Percentiles rank a stretch among this genome's conserved stretches.
Conservation (phyloP, 2,329 filamentous ascomycete species). For the Neofusicoccum kwambonambiense region DNA sequence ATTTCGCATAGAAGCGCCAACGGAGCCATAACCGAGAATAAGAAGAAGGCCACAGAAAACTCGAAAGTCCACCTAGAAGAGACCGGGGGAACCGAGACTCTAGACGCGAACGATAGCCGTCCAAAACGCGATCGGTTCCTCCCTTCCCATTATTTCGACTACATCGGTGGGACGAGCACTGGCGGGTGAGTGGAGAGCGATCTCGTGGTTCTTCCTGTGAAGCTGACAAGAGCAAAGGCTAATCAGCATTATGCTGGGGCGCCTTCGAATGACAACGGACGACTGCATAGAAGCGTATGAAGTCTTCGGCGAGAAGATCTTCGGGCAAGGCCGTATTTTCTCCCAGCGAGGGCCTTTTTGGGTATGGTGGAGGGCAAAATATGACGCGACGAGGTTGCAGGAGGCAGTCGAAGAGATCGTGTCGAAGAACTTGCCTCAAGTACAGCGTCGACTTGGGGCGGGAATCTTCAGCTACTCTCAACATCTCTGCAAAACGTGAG, state of each 20-base stretch:
- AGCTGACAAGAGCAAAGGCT: slow-evolving; percentile 25
- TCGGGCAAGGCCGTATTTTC: slow-evolving; percentile 1
- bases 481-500: slow-evolving; percentile 12
- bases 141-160: slow-evolving; percentile 23
- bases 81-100: too few relatives aligned
- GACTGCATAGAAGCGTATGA: slow-evolving; percentile 35
- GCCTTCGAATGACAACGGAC: slow-evolving; percentile 35
- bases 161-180: slow-evolving; percentile 23
- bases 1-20: too few relatives aligned
- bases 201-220: not conserved
- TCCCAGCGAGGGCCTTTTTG: not conserved
- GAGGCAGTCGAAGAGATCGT: not conserved
- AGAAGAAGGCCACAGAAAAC: too few relatives aligned
- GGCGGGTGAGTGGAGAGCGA: slow-evolving; percentile 17
- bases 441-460: not conserved
- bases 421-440: not conserved
- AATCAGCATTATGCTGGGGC: slow-evolving; percentile 40
- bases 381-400: not conserved
- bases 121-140: not conserved
- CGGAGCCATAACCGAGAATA: too few relatives aligned
- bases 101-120: not conserved
- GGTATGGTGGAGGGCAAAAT: not conserved
- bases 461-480: not conserved
- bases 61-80: too few relatives aligned
- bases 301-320: slow-evolving; percentile 14